phyloP scores from a whole-genome alignment of 2,329 filamentous ascomycete genomes.

The Alternaria rosae region DNA sequence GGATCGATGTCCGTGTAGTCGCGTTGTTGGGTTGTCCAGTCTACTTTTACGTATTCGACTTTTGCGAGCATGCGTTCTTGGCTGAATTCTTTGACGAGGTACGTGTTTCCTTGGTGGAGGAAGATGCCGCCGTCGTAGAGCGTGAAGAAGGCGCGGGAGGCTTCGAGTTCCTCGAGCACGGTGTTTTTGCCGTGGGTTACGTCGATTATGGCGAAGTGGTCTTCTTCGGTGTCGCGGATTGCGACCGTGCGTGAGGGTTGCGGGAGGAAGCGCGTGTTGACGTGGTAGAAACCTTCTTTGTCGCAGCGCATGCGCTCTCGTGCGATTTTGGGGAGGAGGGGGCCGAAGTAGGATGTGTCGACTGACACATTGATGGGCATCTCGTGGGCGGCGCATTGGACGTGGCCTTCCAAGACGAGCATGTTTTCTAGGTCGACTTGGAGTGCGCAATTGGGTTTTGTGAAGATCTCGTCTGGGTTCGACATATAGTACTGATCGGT shows the following conservation, averaged over 20 bases:
- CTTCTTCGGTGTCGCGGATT: slow-evolving; percentile 87
- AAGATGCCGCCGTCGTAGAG: slow-evolving; percentile 98
- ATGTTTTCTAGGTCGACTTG: slow-evolving; percentile 93
- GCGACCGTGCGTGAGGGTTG: slow-evolving; percentile 82
- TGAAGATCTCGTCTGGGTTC: slow-evolving; percentile 93
- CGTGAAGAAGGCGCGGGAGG: slow-evolving; percentile 91
- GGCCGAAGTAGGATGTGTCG: slow-evolving; percentile 81
- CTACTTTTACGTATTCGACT: slow-evolving; percentile 87
- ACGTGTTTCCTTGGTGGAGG: slow-evolving; percentile 92
- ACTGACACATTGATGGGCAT: slow-evolving; percentile 85
- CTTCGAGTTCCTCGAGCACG: slow-evolving; percentile 94
- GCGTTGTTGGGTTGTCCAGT: slow-evolving; percentile 93
- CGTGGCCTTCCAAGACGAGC: slow-evolving; percentile 88
- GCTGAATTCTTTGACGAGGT: slow-evolving; percentile 87
- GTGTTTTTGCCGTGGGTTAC: slow-evolving; percentile 81
- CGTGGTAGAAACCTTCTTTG: slow-evolving; percentile 84
- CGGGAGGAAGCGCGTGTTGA: slow-evolving; percentile 86
- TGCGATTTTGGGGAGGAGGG: slow-evolving; percentile 74
- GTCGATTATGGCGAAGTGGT: slow-evolving; percentile 94
- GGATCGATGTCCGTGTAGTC: slow-evolving; percentile 96
- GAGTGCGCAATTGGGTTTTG: slow-evolving; percentile 84
- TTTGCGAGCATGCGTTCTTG: slow-evolving; percentile 82
- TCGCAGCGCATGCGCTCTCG: slow-evolving; percentile 77
- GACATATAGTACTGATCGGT: slow-evolving; percentile 98
- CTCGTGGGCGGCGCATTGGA: slow-evolving; percentile 94